phyloP scores from a whole-genome alignment of 2,329 filamentous ascomycete species.

The Neopestalotiopsis sp. region DNA sequence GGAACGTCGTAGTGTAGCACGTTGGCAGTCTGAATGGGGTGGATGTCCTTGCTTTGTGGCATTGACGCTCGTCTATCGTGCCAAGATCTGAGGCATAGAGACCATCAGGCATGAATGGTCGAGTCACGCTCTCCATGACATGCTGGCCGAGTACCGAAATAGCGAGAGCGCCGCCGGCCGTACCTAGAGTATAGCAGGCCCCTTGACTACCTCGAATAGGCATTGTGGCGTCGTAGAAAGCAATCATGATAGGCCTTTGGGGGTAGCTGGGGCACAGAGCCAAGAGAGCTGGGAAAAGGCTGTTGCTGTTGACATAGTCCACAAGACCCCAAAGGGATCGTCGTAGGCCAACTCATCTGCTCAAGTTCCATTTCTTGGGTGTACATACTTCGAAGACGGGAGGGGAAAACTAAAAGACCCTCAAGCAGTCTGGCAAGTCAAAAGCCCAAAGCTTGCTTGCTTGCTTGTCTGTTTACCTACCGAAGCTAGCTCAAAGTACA shows the following conservation, averaged over 20 bases:
- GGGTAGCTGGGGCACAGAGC: neutral
- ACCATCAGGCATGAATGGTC: neutral
- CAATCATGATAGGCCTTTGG: neutral
- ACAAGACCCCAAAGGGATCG: conserved; percentile 1
- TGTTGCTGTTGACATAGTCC: neutral
- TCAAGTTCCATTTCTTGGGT: neutral
- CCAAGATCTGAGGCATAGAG: neutral
- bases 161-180: neutral
- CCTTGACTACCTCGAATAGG: neutral
- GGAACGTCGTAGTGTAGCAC: neutral
- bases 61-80: conserved; percentile 1
- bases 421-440: too few species aligned
- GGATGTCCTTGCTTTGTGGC: neutral
- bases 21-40: neutral
- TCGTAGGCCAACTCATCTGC: neutral
- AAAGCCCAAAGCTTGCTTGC: too few species aligned
- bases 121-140: neutral
- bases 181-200: neutral
- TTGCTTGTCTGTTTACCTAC: neutral
- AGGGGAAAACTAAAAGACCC: neutral
- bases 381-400: neutral
- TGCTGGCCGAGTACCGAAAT: neutral
- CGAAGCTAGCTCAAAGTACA: neutral
- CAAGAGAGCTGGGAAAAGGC: neutral
- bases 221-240: conserved; percentile 1